A percentile compares a stretch with the other conserved stretches of the same genome.
Evolutionary conservation across 73 alveolate species (phyloP).

Genomic region (Breviolum minutum): DNA sequence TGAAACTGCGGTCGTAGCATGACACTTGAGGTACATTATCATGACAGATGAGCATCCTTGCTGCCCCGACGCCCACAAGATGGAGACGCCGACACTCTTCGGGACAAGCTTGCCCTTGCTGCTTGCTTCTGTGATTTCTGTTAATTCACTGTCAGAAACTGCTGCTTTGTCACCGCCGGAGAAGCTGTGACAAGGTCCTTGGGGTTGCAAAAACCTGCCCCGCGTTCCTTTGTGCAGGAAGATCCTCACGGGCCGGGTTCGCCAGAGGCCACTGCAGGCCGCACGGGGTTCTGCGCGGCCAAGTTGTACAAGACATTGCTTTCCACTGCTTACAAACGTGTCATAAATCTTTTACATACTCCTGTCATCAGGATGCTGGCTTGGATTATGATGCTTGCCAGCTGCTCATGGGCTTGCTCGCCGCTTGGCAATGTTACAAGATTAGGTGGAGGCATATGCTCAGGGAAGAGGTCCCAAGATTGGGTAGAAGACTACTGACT

Average conservation of each 20-base stretch:
- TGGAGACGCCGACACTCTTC: constrained; percentile 68
- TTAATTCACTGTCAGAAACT: background rate
- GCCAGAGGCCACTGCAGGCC: constrained; percentile 83
- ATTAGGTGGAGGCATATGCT: too few relatives aligned
- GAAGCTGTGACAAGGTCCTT: background rate
- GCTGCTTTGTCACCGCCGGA: background rate
- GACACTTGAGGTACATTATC: constrained; percentile 42
- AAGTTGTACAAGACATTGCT: background rate
- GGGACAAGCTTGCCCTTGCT: constrained; percentile 3
- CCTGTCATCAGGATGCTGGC: constrained; percentile 51
- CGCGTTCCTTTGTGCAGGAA: constrained; percentile 8
- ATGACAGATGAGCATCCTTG: constrained; percentile 89
- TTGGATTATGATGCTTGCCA: constrained; percentile 53
- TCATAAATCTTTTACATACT: background rate
- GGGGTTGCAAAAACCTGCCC: too few relatives aligned
- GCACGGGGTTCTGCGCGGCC: background rate
- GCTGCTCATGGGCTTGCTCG: constrained; percentile 43
- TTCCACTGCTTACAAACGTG: background rate
- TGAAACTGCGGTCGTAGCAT: background rate
- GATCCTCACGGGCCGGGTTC: constrained; percentile 75
- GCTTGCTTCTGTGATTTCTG: too few relatives aligned
- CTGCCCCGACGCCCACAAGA: constrained; percentile 90
- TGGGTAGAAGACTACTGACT: too few relatives aligned
- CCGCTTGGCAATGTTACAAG: background rate
- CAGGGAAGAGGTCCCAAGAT: too few relatives aligned